Percentiles rank a stretch among this genome's conserved stretches.
Conservation (phyloP, 2,329 filamentous ascomycete species). For the Orbilia blumenaviensis region DNA sequence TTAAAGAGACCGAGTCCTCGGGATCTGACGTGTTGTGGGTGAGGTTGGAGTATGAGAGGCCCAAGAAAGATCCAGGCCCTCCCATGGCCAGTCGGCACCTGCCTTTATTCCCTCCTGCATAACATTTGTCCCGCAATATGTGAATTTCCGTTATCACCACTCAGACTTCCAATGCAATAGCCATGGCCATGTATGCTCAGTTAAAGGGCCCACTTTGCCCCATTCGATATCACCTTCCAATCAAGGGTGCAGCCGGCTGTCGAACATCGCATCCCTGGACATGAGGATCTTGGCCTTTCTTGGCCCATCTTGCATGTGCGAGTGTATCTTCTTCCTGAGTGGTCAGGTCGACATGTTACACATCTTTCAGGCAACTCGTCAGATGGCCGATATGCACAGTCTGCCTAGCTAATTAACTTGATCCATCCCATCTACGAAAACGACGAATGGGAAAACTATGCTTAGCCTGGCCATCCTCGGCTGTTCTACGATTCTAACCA, state of each 20-base stretch:
- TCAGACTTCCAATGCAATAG: background rate
- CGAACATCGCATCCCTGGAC: constrained; percentile 25
- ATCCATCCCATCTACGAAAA: constrained; percentile 22
- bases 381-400: constrained; percentile 27
- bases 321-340: constrained; percentile 44
- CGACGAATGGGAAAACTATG: background rate
- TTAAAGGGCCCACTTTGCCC: constrained; percentile 2
- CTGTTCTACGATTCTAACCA: background rate
- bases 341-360: constrained; percentile 47
- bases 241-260: background rate
- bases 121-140: constrained; percentile 2
- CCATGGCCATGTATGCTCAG: too few species aligned
- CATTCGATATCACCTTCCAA: constrained; percentile 29
- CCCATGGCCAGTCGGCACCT: background rate
- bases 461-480: background rate
- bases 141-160: background rate
- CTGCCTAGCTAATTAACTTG: constrained; percentile 32
- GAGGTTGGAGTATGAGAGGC: constrained; percentile 3
- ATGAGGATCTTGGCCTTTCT: constrained; percentile 35
- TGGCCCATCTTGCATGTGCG: constrained; percentile 31
- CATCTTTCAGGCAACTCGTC: constrained; percentile 46
- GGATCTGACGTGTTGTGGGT: constrained; percentile 16
- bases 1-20: background rate
- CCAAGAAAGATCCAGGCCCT: background rate
- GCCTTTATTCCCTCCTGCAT: constrained; percentile 10